Evolutionary conservation across 78 protist species (phyloP).

Genomic region (Mastigamoeba balamuthi): DNA sequence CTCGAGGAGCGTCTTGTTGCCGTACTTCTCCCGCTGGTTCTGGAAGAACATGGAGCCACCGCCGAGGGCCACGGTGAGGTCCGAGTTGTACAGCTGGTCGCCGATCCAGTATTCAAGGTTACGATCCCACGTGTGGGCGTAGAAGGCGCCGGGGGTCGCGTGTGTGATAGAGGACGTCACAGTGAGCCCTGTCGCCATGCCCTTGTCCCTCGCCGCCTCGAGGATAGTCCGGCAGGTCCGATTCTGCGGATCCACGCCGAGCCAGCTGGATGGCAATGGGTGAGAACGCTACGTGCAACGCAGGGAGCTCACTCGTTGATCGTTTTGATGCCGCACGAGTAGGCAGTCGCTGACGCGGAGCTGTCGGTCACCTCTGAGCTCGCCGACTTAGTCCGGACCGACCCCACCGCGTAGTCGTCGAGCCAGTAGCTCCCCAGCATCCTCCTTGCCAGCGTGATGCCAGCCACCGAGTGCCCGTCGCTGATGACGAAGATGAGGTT

Average conservation of each 20-base stretch:
- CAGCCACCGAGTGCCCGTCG: too few relatives aligned
- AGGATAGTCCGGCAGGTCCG: slow-evolving; percentile 33
- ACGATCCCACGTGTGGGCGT: slow-evolving; percentile 10
- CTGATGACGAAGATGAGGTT: too few relatives aligned
- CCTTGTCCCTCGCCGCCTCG: slow-evolving; percentile 38
- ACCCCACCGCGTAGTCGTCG: too few relatives aligned
- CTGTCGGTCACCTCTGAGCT: slow-evolving; percentile 57
- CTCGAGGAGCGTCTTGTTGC: too few relatives aligned
- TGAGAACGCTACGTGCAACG: too few relatives aligned
- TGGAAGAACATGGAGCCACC: background rate
- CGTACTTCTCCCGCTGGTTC: too few relatives aligned
- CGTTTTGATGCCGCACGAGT: slow-evolving; percentile 36
- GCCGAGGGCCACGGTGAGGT: background rate
- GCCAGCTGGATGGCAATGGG: too few relatives aligned
- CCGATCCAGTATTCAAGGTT: slow-evolving; percentile 17
- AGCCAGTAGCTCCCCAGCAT: too few relatives aligned
- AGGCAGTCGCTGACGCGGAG: slow-evolving; percentile 67
- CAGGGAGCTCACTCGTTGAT: too few relatives aligned
- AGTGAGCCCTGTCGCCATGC: slow-evolving; percentile 47
- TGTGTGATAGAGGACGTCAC: slow-evolving; percentile 43
- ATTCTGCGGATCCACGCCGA: slow-evolving; percentile 29
- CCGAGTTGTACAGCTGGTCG: slow-evolving; percentile 9
- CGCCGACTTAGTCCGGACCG: too few relatives aligned
- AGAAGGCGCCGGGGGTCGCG: slow-evolving; percentile 56
- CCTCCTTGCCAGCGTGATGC: too few relatives aligned